Conservation (phyloP, 2,329 filamentous ascomycete species). For the Aspergillus brunneoviolaceus region DNA sequence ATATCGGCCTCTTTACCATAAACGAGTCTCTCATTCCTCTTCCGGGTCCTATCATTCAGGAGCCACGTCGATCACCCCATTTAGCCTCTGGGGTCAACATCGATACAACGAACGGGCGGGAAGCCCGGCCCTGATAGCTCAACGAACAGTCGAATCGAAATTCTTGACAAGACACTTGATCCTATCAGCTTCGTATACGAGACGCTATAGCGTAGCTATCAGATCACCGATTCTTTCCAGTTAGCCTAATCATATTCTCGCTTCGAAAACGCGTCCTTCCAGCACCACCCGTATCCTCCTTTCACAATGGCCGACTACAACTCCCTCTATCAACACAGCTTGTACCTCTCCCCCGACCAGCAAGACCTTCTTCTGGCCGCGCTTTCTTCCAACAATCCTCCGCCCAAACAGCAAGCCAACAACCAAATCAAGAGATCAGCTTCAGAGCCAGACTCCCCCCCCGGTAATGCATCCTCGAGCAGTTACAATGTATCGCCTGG, state of each 20-base stretch:
- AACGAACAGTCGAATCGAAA: neutral
- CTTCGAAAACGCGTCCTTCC: neutral
- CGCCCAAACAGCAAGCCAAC: slow-evolving; percentile 31
- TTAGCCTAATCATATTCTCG: neutral
- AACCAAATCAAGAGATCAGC: slow-evolving; percentile 23
- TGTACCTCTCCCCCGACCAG: slow-evolving; percentile 73
- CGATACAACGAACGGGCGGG: slow-evolving; percentile 33
- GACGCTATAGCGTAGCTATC: neutral
- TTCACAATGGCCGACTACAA: slow-evolving; percentile 40
- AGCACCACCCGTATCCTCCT: neutral
- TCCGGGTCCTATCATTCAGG: slow-evolving; percentile 1
- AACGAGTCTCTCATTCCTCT: neutral
- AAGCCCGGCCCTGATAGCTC: slow-evolving; percentile 29
- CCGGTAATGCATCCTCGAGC: slow-evolving; percentile 46
- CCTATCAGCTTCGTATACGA: neutral
- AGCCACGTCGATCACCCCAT: slow-evolving; percentile 6
- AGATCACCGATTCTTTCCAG: neutral
- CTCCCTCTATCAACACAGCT: slow-evolving; percentile 51
- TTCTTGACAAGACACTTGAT: neutral
- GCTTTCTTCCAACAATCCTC: slow-evolving; percentile 66
- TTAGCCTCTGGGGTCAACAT: slow-evolving; percentile 8
- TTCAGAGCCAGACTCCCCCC: slow-evolving; percentile 26
- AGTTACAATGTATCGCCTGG: slow-evolving; percentile 38
- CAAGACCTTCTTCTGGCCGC: slow-evolving; percentile 74
- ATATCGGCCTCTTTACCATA: neutral